Conservation (phyloP, 106 monocot species). For the Ottelia alismoides region DNA sequence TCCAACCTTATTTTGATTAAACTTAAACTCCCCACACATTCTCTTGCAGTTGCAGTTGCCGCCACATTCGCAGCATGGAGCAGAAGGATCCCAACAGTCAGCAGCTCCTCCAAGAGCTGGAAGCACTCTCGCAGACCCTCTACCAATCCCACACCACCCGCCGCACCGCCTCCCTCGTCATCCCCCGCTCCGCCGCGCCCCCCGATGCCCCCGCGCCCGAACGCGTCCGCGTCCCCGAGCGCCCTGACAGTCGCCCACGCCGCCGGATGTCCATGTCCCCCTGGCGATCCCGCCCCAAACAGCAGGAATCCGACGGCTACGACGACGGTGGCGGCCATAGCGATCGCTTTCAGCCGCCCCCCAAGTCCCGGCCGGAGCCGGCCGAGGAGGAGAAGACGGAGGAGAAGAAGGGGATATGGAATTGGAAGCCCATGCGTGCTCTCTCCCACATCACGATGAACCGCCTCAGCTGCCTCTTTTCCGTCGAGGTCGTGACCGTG, state of each 20-base stretch:
- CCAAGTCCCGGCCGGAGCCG: background rate
- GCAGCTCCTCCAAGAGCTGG: slow-evolving; percentile 75
- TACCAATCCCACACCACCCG: slow-evolving; percentile 42
- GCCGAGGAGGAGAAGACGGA: too few relatives aligned
- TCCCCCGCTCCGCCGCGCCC: slow-evolving; percentile 33
- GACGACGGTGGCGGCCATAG: background rate
- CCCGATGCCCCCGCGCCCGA: background rate
- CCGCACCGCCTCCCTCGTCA: slow-evolving; percentile 53
- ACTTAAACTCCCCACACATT: too few relatives aligned
- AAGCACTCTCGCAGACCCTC: too few relatives aligned
- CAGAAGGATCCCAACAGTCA: slow-evolving; percentile 14
- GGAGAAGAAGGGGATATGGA: too few relatives aligned
- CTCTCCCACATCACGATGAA: slow-evolving; percentile 68
- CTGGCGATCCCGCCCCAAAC: slow-evolving; percentile 42
- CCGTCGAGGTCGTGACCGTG: slow-evolving; percentile 49
- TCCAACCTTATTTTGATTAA: too few relatives aligned
- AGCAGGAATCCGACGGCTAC: background rate
- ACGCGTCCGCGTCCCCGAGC: too few relatives aligned
- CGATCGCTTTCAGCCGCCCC: background rate
- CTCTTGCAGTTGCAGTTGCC: too few relatives aligned
- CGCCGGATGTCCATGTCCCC: slow-evolving; percentile 81
- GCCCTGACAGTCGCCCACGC: slow-evolving; percentile 18
- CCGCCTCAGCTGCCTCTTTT: slow-evolving; percentile 48
- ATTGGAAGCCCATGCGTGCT: too few relatives aligned
- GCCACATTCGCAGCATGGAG: too few relatives aligned